Percentiles rank a stretch among this genome's conserved stretches.
phyloP scores from a whole-genome alignment of 495 filamentous ascomycete species.

The Neurospora sublineolata region DNA sequence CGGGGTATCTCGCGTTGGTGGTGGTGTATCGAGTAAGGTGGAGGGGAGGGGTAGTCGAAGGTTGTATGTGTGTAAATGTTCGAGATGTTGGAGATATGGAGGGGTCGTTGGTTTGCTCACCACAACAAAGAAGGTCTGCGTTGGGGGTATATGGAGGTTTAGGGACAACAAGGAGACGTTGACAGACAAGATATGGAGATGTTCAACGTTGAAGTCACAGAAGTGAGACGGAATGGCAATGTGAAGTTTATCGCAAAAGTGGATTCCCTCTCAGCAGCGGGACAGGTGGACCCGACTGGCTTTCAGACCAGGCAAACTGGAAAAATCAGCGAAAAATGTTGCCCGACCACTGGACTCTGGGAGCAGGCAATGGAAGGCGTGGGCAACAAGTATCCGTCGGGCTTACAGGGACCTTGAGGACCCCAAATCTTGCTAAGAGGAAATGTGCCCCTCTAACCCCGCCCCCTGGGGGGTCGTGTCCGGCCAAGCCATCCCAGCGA shows the following conservation, averaged over 20 bases:
- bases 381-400: background rate
- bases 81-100: background rate
- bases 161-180: background rate
- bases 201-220: background rate
- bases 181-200: background rate
- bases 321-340: constrained; percentile 11
- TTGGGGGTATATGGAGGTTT: background rate
- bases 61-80: background rate
- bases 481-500: constrained; percentile 13
- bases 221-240: constrained; percentile 1
- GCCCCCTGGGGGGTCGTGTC: constrained; percentile 12
- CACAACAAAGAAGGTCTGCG: background rate
- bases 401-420: background rate
- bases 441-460: constrained; percentile 11
- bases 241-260: constrained; percentile 4
- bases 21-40: background rate
- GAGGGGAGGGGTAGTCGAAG: background rate
- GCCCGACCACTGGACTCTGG: constrained; percentile 8
- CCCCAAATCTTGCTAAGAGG: background rate
- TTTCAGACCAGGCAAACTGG: background rate
- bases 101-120: background rate
- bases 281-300: background rate
- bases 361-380: background rate
- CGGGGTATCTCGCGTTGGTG: background rate
- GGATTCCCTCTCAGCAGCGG: background rate